Base-by-base conservation (phyloP, 345 rosid genomes). In the Lepidium sativum region DNA sequence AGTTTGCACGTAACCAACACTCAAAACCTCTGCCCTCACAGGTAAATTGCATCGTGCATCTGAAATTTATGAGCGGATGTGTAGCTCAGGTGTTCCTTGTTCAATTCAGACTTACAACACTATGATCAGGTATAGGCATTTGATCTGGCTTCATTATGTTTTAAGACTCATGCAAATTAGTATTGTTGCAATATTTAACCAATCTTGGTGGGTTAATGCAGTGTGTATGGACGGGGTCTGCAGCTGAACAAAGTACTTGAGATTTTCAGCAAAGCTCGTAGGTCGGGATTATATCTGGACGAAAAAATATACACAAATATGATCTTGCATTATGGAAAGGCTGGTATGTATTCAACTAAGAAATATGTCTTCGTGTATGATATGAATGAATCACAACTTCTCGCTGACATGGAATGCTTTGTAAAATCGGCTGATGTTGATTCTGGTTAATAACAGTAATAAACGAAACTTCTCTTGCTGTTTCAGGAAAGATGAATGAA, bases 301-400 rank as follows among this genome's bases (percentile, higher is more conserved):
- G 97, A 89, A 77, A 89, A 87, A 77, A 81, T 88, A 39, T 89
- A 85, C 82, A 82, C 78, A 81, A 89, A 89, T 71, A 78, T 89
- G 49, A 79, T 87, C 15, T 41, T 79, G 74, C 82, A 74, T 66
- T 83, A 82, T 67, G 91, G 91, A 32, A 86, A 82, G 79, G 95
- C 86, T 67, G 97, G 95, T 89, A 55, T 54, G 72, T 60, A 34
- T 43, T 4, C 10, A 16, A 15, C 35, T 2, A 8, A 68, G 37
- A 47, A 16, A 42, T 33, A 47, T 54, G 50, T 70, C 29, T 27
- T 47, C 1, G 14, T 54, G 9, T 27, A 1, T 16, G 32, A 63
- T 35, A 63, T 35, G n/a, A 23, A 63, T 35, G n/a, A 34, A 42
- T 50, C 53, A 60, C 31, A 45, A 12, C 29, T 34, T 44, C 42